phyloP scores from a whole-genome alignment of 73 alveolate genomes.

The Effrenium voratum region DNA sequence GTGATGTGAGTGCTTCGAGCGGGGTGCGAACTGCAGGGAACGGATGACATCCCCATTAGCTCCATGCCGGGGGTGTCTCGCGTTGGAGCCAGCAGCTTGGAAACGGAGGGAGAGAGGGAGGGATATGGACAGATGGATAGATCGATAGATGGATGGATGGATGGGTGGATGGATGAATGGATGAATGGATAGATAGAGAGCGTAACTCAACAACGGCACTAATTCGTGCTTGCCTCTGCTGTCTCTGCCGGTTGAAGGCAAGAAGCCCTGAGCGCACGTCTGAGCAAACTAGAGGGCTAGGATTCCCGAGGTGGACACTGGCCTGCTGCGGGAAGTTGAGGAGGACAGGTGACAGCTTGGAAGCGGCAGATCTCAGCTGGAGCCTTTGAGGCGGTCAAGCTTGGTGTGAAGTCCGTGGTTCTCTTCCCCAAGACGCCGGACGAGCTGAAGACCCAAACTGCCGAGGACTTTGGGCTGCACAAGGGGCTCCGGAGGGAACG shows the following conservation, averaged over 20 bases:
- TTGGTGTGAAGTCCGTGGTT: conserved; percentile 91
- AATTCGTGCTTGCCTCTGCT: neutral
- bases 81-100: conserved; percentile 18
- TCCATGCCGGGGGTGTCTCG: conserved; percentile 92
- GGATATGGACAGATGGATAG: no score
- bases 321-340: conserved; percentile 73
- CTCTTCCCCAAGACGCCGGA: conserved; percentile 93
- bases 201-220: no score
- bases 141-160: no score
- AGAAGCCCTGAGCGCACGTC: neutral
- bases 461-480: conserved; percentile 29
- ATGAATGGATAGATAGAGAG: no score
- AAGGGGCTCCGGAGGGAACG: no score
- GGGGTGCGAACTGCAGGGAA: neutral
- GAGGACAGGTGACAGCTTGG: conserved; percentile 45
- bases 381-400: conserved; percentile 55
- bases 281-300: neutral
- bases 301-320: conserved; percentile 60
- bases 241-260: neutral
- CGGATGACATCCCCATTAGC: conserved; percentile 90
- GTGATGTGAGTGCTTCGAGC: neutral
- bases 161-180: no score
- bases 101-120: neutral
- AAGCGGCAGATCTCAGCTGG: neutral
- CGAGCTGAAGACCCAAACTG: conserved; percentile 83